A percentile compares a stretch with the other conserved stretches of the same genome.
Conservation (phyloP, 83 land plant genomes). For the Picea abies region DNA sequence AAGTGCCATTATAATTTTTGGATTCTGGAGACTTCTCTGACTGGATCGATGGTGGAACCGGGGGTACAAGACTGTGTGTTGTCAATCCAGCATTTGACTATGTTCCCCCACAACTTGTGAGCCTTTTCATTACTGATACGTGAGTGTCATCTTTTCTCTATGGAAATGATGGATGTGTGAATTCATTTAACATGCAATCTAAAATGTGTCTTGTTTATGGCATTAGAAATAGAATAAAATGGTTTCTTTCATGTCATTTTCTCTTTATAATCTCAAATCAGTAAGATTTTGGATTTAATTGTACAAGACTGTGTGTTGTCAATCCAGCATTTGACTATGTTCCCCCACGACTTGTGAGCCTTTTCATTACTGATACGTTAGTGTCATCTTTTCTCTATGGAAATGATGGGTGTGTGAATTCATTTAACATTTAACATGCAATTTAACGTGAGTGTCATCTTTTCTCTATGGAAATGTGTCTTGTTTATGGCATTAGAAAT, state of each 20-base stretch:
- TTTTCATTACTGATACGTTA: conserved; percentile 99
- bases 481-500: conserved; percentile 8
- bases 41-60: conserved; percentile 72
- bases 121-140: conserved; percentile 98
- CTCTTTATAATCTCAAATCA: too few relatives aligned
- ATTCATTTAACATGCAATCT: neutral
- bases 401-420: neutral
- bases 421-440: neutral
- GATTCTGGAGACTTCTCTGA: conserved; percentile 96
- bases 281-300: too few relatives aligned
- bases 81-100: conserved; percentile 98
- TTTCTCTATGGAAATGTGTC: too few relatives aligned
- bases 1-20: conserved; percentile 87
- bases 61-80: conserved; percentile 74
- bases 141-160: conserved; percentile 37
- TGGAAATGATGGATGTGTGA: neutral
- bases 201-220: neutral
- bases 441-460: too few relatives aligned
- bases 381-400: conserved; percentile 13
- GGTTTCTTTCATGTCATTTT: neutral
- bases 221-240: conserved; percentile 7
- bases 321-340: conserved; percentile 98
- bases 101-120: conserved; percentile 95
- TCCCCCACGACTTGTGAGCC: conserved; percentile 95
- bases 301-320: conserved; percentile 77